Percentiles rank a stretch among this genome's conserved stretches.
phyloP scores from a whole-genome alignment of 2,329 filamentous ascomycete species.

The Neurospora crassa region DNA sequence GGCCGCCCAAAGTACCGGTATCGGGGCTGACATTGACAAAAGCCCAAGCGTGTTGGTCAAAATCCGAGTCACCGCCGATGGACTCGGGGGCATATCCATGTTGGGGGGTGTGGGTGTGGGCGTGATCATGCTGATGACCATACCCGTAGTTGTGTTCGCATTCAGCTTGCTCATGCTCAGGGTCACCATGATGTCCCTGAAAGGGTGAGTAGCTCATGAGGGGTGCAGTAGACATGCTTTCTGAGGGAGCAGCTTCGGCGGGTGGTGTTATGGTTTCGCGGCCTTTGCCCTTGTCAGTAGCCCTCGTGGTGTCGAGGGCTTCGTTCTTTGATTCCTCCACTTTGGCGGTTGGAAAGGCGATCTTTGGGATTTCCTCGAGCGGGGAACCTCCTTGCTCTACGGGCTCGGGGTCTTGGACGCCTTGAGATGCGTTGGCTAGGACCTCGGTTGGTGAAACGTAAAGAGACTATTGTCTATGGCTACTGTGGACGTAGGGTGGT shows the following conservation, averaged over 20 bases:
- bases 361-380: neutral
- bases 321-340: neutral
- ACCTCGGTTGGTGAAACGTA: neutral
- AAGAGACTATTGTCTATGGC: neutral
- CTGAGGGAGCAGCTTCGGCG: neutral
- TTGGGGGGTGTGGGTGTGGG: neutral
- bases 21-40: neutral
- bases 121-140: neutral
- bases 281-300: neutral
- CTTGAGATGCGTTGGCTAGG: neutral
- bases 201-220: neutral
- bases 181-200: neutral
- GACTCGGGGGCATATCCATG: neutral
- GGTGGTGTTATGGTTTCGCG: neutral
- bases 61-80: neutral
- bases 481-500: neutral
- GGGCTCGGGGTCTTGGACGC: neutral
- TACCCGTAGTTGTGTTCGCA: neutral
- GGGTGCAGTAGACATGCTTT: neutral
- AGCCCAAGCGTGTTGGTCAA: neutral
- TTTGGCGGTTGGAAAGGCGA: neutral
- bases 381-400: neutral
- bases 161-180: neutral
- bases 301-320: neutral
- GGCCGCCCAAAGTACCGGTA: neutral